Evolutionary conservation across 2,329 filamentous ascomycete genomes (phyloP), one percentile per base, ranked within the genome.

Genomic region (Apiospora saccharicola): DNA sequence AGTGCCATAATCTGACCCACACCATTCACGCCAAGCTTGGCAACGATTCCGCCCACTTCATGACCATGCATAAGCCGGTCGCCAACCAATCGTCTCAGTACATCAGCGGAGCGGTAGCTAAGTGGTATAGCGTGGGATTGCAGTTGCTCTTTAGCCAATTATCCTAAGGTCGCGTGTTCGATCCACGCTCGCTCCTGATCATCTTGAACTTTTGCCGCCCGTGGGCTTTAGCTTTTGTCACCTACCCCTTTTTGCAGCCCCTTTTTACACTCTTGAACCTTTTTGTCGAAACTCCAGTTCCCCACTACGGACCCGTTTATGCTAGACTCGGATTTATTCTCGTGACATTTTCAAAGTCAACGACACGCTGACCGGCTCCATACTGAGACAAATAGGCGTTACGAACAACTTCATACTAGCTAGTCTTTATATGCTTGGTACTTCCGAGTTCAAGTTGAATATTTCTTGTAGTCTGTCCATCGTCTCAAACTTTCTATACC

Each of bases 61-160:
- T 68, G 37, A 12, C 2, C 3, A 16, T 30, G 41, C 67, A 68
- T 68, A 46, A 46, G 43, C n/a, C 30, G 14, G 7, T 13, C 14
- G 10, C 41, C 67, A 68, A 26, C 30, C 67, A 68, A 68, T 47
- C 19, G 6, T 13, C 13, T 68, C 24, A 68, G 12, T 22, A 30
- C 41, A 41, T 47, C 3, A 46, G 14, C 26, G 67, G 67, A 68
- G 67, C 41, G 67, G 41, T 68, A 68, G 67, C 67, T 68, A 68
- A 68, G 67, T 68, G 67, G 67, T 68, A 68, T 68, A 68, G 67
- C 67, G 67, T 68, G 67, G 67, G 67, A 68, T 68, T 68, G 67
- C 67, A 68, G 67, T 68, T 47, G n/a, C 16, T 30, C 30, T 16
- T 44, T 19, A 24, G 41, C n/a, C 67, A 68, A 47, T 47, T 47